phyloP scores from a whole-genome alignment of 2,329 filamentous ascomycete genomes.

The Xylariaceae sp. region DNA sequence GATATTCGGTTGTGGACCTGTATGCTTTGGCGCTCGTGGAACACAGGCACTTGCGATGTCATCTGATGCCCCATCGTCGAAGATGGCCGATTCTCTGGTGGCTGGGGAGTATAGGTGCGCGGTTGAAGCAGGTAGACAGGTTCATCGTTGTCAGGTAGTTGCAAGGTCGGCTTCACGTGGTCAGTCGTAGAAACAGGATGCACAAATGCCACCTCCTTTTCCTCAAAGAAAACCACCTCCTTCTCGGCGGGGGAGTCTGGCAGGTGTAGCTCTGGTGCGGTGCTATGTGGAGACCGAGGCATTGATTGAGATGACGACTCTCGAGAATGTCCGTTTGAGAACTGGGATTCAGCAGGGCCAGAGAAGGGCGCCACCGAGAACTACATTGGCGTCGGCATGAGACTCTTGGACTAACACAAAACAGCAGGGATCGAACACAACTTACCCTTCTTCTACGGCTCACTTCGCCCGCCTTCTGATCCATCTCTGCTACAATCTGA shows the following conservation, averaged over 20 bases:
- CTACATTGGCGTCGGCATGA: conserved; percentile 17
- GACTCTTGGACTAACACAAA: neutral
- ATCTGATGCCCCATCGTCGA: conserved; percentile 36
- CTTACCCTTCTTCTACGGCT: conserved; percentile 72
- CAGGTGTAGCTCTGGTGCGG: conserved; percentile 23
- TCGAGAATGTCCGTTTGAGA: conserved; percentile 18
- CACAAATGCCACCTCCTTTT: conserved; percentile 21
- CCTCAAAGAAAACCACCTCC: conserved; percentile 29
- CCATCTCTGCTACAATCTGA: conserved; percentile 77
- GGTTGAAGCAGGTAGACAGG: conserved; percentile 52
- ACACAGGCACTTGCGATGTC: conserved; percentile 23
- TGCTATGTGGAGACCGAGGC: conserved; percentile 23
- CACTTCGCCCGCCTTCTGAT: conserved; percentile 75
- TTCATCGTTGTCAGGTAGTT: conserved; percentile 33
- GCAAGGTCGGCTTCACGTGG: conserved; percentile 20
- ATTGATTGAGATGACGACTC: conserved; percentile 22
- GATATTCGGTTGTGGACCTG: conserved; percentile 39
- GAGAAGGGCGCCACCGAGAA: conserved; percentile 31
- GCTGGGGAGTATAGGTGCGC: conserved; percentile 51
- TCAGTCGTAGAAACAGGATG: conserved; percentile 22
- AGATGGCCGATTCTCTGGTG: conserved; percentile 44
- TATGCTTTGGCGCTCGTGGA: conserved; percentile 11
- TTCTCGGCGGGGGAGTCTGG: conserved; percentile 25
- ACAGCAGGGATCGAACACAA: conserved; percentile 14
- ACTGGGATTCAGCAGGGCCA: conserved; percentile 20